Base-by-base conservation (phyloP, 2,329 filamentous ascomycete genomes). In the Plectosphaerella sp. region DNA sequence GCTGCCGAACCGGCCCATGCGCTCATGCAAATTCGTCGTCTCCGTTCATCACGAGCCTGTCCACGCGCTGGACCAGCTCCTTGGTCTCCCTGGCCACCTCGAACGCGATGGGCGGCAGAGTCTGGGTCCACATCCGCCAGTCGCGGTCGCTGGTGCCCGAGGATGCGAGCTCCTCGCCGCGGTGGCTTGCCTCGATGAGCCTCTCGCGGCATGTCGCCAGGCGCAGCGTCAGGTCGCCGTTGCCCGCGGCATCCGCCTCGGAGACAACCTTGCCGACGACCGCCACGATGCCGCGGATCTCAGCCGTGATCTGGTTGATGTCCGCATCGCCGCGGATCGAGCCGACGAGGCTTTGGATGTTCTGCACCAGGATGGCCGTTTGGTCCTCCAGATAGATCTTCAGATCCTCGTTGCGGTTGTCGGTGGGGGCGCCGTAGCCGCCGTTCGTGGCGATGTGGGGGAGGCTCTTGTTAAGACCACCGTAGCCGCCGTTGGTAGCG, bases 11-110 rank as follows among this genome's bases (percentile, higher is more conserved):
- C 37, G 16, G n/a, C n/a, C 14, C 11, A 22, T 20, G 22, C 33
- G 33, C 24, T 71, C 64, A 76, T 51, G 75, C 74, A 67, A 78
- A 79, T 55, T 79, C 73, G 48, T 61, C 67, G 28, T 45, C 52
- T 24, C 67, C 67, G 22, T 61, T 63, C 56, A 66, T 57, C 24
- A 63, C 65, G 50, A 74, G 58, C 59, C 66, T 65, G 51, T 71
- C 73, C 11, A 77, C 65, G n/a, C 65, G 65, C 58, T 76, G 71
- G 22, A 69, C 68, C 54, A 90, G 72, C 65, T 89, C 89, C 74
- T 93, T 94, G 49, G 87, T 88, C 69, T 91, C 88, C 54, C 88
- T 79, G 7, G 88, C 90, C 64, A 93, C 87, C 69, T 91, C 88
- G 68, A 95, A 95, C n/a, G 89, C 89, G 59, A 94, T 84, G 2